Evolutionary conservation across 2,329 filamentous ascomycete species (phyloP), one percentile per base, ranked within the genome.

Genomic region (Pyrenophora seminiperda): DNA sequence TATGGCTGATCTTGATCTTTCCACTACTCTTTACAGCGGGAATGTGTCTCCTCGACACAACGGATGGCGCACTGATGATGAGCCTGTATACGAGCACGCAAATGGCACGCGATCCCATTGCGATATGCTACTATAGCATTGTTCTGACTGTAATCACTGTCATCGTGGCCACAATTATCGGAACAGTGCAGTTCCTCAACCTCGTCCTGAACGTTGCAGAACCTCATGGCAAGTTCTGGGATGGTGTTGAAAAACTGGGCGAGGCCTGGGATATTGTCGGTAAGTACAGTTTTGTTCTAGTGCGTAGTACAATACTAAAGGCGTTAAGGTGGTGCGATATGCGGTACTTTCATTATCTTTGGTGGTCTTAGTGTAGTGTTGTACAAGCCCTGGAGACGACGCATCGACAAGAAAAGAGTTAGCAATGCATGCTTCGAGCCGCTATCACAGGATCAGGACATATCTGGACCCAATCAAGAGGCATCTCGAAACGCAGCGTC

Each of bases 1-100:
- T 97, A 52, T 99, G 94, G 94, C 77, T 97, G 11, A 97, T 97
- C 53, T 73, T 97, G 24, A 87, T 99, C 42, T 96, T 97, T 50
- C 94, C 94, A 0, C 73, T 93, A 1, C 77, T 97, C 1, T 97
- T 97, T 66, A 97, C 93, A 0, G 90, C 89, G 1, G 94, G 91
- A 50, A 97, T 99, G 94, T 97, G 92, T 71, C 81, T 97, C 17
- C 79, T 97, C 5, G 94, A 97, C 73, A 97, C 92, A 0, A 88
- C 87, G 0, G 94, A 97, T 63, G 93, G 93, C 18, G 93, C 93
- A 1, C 80, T 97, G 15, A 97, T 97, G 92, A 92, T 96, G 84
- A 87, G 88, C 0, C 79, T 97, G 1, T 97, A 99, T 74, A 91
- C 92, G 0, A 89, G 87, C 31, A 90, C 84, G 10, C 76, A 88